These are phyloP conservation scores for Ascocoryne sarcoides DNA, from an alignment of 2,329 filamentous ascomycete species.

Conservation along the genomic window DNA sequence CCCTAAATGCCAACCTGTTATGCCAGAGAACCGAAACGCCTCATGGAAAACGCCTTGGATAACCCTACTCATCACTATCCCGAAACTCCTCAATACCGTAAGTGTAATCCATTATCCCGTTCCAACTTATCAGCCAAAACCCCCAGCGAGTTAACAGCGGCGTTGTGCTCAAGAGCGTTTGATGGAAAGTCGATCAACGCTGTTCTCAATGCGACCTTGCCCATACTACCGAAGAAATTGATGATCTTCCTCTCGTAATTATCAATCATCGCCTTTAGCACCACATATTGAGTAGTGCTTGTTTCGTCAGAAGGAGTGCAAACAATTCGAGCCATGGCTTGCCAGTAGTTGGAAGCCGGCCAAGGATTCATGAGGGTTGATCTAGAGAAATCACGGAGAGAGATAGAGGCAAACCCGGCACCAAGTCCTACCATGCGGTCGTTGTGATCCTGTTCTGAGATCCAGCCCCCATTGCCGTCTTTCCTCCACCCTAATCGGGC, in stretches of 20 bases:
- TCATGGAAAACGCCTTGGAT: too few species aligned
- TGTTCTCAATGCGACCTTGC: conserved; percentile 58
- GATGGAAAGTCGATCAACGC: conserved; percentile 68
- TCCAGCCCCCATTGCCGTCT: conserved; percentile 37
- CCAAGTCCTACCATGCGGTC: conserved; percentile 78
- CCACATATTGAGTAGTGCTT: conserved; percentile 64
- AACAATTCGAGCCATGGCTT: conserved; percentile 63
- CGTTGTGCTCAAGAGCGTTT: conserved; percentile 37
- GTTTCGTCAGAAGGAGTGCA: conserved; percentile 61
- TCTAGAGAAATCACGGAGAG: conserved; percentile 72
- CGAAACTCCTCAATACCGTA: neutral
- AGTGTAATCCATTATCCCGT: neutral
- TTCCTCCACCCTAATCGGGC: conserved; percentile 65
- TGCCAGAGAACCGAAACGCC: too few species aligned
- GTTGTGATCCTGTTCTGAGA: conserved; percentile 63
- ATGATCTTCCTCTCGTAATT: conserved; percentile 65
- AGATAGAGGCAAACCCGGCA: conserved; percentile 74
- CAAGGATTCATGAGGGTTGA: conserved; percentile 61
- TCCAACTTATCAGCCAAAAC: conserved; percentile 47
- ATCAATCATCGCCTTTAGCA: conserved; percentile 63
- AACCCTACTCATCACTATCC: too few species aligned
- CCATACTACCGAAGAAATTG: conserved; percentile 70
- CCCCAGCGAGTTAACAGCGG: conserved; percentile 42
- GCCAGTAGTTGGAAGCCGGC: conserved; percentile 78
- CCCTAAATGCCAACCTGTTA: too few species aligned